phyloP scores from a whole-genome alignment of 345 rosid species.

The Linum trigynum region DNA sequence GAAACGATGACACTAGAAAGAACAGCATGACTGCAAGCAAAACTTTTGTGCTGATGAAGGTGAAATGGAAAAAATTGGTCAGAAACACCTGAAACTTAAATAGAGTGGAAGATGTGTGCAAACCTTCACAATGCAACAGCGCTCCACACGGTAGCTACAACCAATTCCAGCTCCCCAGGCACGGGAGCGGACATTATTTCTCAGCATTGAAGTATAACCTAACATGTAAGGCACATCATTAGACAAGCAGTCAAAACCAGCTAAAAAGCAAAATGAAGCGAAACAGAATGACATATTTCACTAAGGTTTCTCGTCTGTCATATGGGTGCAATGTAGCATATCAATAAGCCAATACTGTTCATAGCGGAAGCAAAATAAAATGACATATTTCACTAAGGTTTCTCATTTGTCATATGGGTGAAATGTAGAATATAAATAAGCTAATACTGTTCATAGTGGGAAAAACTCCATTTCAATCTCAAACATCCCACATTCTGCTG shows the following conservation, averaged over 20 bases:
- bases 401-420: neutral
- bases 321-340: neutral
- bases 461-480: no score
- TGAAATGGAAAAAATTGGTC: no score
- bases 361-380: neutral
- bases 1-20: neutral
- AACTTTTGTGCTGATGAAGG: no score
- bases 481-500: neutral
- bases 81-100: neutral
- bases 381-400: neutral
- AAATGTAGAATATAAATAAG: neutral
- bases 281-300: neutral
- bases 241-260: neutral
- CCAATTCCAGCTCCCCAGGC: slow-evolving; percentile 99
- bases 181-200: slow-evolving; percentile 98
- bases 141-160: slow-evolving; percentile 89
- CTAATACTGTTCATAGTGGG: neutral
- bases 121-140: slow-evolving; percentile 98
- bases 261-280: neutral
- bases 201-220: slow-evolving; percentile 89
- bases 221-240: slow-evolving; percentile 7
- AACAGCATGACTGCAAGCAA: neutral
- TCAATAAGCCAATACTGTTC: neutral
- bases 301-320: neutral
- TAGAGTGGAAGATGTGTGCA: neutral